A percentile compares a stretch with the other conserved stretches of the same genome.
Evolutionary conservation across 2,329 filamentous ascomycete species (phyloP).

Genomic region (Colletotrichum orchidophilum): DNA sequence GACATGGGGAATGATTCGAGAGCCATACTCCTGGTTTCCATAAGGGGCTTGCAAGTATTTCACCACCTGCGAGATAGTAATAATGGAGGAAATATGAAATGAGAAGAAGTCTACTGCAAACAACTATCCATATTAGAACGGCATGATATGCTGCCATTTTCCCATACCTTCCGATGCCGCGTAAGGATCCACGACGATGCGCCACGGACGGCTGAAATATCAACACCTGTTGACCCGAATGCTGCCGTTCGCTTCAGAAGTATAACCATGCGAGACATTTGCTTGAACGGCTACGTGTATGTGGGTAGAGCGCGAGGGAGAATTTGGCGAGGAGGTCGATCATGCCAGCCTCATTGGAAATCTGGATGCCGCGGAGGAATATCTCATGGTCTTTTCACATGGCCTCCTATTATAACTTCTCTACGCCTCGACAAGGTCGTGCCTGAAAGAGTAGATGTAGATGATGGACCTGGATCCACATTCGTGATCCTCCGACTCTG

Average conservation of each 20-base stretch:
- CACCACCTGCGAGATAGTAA: not conserved
- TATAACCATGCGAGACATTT: conserved; percentile 40
- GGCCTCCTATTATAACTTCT: not conserved
- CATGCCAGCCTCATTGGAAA: conserved; percentile 51
- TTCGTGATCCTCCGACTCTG: not conserved
- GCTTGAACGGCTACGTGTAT: conserved; percentile 54
- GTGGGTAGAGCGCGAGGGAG: conserved; percentile 55
- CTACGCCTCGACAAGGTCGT: not conserved
- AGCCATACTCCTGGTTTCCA: not conserved
- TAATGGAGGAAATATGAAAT: not conserved
- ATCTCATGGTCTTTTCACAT: conserved; percentile 40
- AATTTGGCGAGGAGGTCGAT: conserved; percentile 54
- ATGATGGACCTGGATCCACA: not conserved
- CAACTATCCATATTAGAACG: not conserved
- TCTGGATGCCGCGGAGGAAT: conserved; percentile 49
- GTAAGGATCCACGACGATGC: not conserved
- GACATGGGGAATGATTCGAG: conserved; percentile 21
- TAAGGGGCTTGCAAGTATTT: not conserved
- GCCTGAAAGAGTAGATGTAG: not conserved
- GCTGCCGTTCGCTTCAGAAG: not conserved
- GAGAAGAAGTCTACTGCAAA: not conserved
- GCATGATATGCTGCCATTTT: not conserved
- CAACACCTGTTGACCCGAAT: not conserved
- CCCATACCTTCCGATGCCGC: fast-evolving
- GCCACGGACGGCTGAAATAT: not conserved